phyloP scores from a whole-genome alignment of 2,329 filamentous ascomycete genomes.

The Talaromyces atroroseus region DNA sequence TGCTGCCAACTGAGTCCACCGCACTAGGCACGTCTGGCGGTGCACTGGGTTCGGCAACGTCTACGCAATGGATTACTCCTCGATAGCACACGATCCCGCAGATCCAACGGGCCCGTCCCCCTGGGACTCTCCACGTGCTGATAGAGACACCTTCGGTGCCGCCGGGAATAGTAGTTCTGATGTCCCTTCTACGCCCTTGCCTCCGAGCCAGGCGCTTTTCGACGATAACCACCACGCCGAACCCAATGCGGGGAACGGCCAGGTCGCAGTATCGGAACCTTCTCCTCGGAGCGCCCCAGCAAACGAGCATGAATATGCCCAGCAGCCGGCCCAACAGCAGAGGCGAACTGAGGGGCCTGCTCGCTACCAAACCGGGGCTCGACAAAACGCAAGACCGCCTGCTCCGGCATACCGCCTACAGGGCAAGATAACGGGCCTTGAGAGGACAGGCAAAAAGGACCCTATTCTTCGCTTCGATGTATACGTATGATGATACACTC shows the following conservation, averaged over 20 bases:
- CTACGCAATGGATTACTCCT: slow-evolving; percentile 60
- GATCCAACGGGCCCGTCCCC: slow-evolving; percentile 56
- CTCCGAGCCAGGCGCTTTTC: slow-evolving; percentile 33
- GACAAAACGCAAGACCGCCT: slow-evolving; percentile 38
- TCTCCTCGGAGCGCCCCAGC: slow-evolving; percentile 37
- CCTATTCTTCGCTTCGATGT: slow-evolving; percentile 93
- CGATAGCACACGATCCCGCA: slow-evolving; percentile 53
- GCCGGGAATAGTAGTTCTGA: slow-evolving; percentile 29
- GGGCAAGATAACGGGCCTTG: slow-evolving; percentile 88
- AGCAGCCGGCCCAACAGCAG: slow-evolving; percentile 33
- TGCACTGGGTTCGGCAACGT: background rate
- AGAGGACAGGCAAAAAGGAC: slow-evolving; percentile 91
- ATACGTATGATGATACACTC: slow-evolving; percentile 59
- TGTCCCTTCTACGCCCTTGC: slow-evolving; percentile 38
- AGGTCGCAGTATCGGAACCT: slow-evolving; percentile 23
- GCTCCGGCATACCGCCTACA: slow-evolving; percentile 77
- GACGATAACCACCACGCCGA: slow-evolving; percentile 19
- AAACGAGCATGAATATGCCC: slow-evolving; percentile 34
- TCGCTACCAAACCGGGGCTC: slow-evolving; percentile 43
- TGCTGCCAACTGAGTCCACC: background rate
- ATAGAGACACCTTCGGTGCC: slow-evolving; percentile 37
- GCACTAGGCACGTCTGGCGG: background rate
- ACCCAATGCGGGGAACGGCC: slow-evolving; percentile 1
- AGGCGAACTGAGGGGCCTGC: slow-evolving; percentile 41
- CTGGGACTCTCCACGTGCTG: slow-evolving; percentile 56